Evolutionary conservation across 2,329 filamentous ascomycete genomes (phyloP).

Genomic region (Botrytis fragariae): DNA sequence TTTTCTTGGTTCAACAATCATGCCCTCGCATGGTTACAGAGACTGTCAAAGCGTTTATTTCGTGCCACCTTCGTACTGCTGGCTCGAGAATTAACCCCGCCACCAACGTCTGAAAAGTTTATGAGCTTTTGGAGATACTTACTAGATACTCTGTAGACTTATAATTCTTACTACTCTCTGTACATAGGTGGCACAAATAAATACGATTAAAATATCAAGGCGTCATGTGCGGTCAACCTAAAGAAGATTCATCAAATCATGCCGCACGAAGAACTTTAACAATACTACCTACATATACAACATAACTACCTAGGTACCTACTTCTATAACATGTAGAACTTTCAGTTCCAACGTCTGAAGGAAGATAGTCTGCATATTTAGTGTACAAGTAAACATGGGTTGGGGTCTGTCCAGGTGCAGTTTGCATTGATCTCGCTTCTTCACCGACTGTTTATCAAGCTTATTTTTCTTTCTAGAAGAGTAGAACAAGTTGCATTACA

Average conservation of each 20-base stretch:
- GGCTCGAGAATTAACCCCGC: conserved; percentile 5
- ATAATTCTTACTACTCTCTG: neutral
- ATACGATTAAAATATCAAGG: neutral
- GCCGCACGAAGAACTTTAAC: neutral
- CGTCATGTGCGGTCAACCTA: neutral
- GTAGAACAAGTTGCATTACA: neutral
- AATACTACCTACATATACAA: neutral
- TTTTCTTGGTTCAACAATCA: neutral
- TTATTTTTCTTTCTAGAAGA: conserved; percentile 14
- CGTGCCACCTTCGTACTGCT: neutral
- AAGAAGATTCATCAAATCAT: neutral
- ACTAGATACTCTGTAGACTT: neutral
- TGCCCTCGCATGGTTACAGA: neutral
- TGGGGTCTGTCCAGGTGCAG: neutral
- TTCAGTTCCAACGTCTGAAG: neutral
- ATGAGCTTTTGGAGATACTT: neutral
- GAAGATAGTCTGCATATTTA: neutral
- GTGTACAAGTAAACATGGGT: neutral
- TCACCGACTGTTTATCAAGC: conserved; percentile 11
- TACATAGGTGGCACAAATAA: neutral
- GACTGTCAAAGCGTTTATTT: neutral
- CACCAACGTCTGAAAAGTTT: neutral
- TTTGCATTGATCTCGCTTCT: conserved; percentile 6
- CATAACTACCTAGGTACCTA: neutral
- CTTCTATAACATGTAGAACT: neutral